Conservation (phyloP, 2,329 filamentous ascomycete genomes). For the Sporothrix euskadiensis region DNA sequence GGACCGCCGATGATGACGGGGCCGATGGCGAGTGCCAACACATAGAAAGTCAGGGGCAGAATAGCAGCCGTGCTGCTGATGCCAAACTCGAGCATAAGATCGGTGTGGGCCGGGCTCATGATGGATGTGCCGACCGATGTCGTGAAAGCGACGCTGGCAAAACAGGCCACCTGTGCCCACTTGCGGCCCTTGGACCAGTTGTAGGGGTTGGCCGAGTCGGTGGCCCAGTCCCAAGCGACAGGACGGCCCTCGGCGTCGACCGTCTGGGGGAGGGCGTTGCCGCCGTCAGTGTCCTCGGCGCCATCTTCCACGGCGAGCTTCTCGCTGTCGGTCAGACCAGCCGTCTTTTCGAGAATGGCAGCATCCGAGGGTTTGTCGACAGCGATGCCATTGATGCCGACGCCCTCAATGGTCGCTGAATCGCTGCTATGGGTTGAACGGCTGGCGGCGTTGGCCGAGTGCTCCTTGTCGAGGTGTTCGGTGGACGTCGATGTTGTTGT, state of each 20-base stretch:
- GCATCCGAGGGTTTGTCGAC: neutral
- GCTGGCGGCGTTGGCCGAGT: neutral
- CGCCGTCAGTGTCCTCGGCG: neutral
- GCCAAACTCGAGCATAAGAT: constrained; percentile 55
- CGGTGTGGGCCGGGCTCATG: constrained; percentile 49
- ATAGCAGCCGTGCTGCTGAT: constrained; percentile 57
- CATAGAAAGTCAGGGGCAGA: constrained; percentile 61
- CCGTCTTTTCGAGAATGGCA: constrained; percentile 2
- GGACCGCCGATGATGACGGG: constrained; percentile 61
- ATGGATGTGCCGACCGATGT: constrained; percentile 58
- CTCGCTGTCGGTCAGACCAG: neutral
- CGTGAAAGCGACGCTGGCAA: constrained; percentile 44
- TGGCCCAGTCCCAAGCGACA: constrained; percentile 39
- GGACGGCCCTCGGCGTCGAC: constrained; percentile 16
- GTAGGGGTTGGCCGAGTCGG: constrained; percentile 50
- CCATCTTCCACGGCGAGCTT: neutral
- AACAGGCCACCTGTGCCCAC: constrained; percentile 43
- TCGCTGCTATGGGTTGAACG: neutral
- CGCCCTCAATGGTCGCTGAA: neutral
- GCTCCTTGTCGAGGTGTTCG: neutral
- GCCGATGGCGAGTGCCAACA: constrained; percentile 60
- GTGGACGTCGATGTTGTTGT: neutral
- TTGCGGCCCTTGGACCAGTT: constrained; percentile 53
- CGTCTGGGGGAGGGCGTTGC: neutral
- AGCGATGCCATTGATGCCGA: neutral